Evolutionary conservation across 768 basidiomycete species (phyloP), one percentile per base, ranked within the genome.

Genomic region (Mycena alexandri): DNA sequence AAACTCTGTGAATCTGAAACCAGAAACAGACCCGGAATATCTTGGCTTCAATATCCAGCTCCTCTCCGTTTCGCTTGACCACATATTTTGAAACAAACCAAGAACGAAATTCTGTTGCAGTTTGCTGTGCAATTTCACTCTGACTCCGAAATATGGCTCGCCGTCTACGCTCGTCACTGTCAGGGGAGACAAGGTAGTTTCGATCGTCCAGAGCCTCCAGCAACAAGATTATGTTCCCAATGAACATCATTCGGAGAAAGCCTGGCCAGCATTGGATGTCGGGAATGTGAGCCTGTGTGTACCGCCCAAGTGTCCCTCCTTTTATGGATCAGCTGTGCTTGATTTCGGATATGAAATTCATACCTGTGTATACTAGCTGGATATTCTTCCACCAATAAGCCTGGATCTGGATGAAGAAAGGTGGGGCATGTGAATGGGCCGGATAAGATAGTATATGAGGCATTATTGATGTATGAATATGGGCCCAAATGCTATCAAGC

Each of bases 331-430:
- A 22, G 29, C 10, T 11, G n/a, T 22, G 21, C 3, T 42, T 42
- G 5, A 4, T 17, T 42, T 42, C 13, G 3, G 3, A 9, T 42
- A 42, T 29, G 41, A 12, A 14, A 14, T 0, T 22, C 36, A 11
- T 21, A 46, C 57, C 57, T 13, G n/a, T 17, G 6, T 16, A 16
- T 21, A 59, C 5, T 2, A 38, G 34, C 44, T 59, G 47, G 9
- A 59, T 36, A 17, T 46, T 59, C 7, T 11, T 29, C 13, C 47
- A 59, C 57, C 57, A 59, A 22, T 14, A 59, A 5, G 57, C 43
- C 17, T 59, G 57, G 3, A 59, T 59, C 13, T 59, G 33, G 5
- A 59, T 36, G 41, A 59, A 59, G n/a, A 47, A 47, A 3, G 48
- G n/a, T 6, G 43, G 48, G 5, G 57, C 33, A 21, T 48, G 44